phyloP scores from a whole-genome alignment of 2,329 filamentous ascomycete species.

The Fusarium chuoi region DNA sequence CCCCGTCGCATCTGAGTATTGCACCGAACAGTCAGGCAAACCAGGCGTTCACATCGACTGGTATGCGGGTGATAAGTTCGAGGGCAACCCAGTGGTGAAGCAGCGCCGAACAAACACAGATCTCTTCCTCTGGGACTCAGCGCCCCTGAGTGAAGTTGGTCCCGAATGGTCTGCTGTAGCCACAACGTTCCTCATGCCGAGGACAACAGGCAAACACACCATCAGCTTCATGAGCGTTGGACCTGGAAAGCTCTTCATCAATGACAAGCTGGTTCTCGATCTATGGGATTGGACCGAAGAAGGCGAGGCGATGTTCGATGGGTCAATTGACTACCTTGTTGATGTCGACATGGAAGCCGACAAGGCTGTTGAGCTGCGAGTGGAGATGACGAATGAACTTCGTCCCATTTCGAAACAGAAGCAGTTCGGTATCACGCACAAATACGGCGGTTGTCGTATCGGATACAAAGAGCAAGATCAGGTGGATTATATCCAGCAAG shows the following conservation, averaged over 20 bases:
- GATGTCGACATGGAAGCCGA: conserved; percentile 68
- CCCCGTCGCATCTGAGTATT: conserved; percentile 42
- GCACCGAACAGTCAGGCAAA: conserved; percentile 57
- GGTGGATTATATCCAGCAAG: conserved; percentile 70
- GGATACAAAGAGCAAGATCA: conserved; percentile 76
- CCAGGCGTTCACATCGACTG: conserved; percentile 73
- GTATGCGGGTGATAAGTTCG: conserved; percentile 71
- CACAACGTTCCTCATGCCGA: conserved; percentile 68
- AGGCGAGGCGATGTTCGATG: conserved; percentile 77
- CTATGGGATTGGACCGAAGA: conserved; percentile 77
- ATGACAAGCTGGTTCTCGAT: conserved; percentile 69
- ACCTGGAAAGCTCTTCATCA: conserved; percentile 68
- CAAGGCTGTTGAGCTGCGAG: conserved; percentile 66
- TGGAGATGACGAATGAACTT: conserved; percentile 68
- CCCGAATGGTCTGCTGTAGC: conserved; percentile 73
- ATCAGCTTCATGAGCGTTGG: conserved; percentile 76
- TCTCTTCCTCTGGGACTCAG: conserved; percentile 77
- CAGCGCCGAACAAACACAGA: conserved; percentile 72
- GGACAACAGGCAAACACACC: conserved; percentile 69
- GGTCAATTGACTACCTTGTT: conserved; percentile 71
- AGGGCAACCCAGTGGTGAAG: conserved; percentile 64
- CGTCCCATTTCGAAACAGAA: conserved; percentile 70
- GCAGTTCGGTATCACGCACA: conserved; percentile 66
- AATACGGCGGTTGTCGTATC: conserved; percentile 76
- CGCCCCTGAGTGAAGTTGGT: conserved; percentile 67